phyloP scores from a whole-genome alignment of 192 early-diverging fungal species.

The Allomyces arbusculus region DNA sequence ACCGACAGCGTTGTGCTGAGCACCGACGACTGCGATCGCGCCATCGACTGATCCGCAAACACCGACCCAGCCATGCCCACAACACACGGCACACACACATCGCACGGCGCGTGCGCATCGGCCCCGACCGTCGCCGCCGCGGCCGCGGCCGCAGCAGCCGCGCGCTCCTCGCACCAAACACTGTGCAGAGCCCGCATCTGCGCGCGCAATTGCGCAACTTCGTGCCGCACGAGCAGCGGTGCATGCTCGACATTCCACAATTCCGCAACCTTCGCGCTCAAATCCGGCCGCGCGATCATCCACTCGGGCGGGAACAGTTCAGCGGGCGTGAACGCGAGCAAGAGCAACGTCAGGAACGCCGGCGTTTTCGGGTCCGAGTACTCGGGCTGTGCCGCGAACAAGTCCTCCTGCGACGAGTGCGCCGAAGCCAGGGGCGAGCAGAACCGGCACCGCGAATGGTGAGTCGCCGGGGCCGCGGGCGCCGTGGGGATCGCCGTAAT shows the following conservation, averaged over 20 bases:
- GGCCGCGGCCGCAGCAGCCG: too few species aligned
- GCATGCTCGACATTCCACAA: not conserved
- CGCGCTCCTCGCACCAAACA: too few species aligned
- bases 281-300: not conserved
- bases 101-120: too few species aligned
- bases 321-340: not conserved
- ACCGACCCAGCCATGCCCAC: too few species aligned
- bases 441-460: not conserved
- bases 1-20: too few species aligned
- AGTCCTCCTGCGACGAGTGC: not conserved
- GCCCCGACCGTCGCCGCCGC: too few species aligned
- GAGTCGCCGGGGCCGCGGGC: not conserved
- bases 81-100: too few species aligned
- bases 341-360: not conserved
- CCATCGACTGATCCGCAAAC: too few species aligned
- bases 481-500: too few species aligned
- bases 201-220: not conserved
- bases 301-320: not conserved
- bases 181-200: not conserved
- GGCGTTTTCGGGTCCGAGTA: not conserved
- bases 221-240: not conserved
- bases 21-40: too few species aligned
- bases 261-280: not conserved
- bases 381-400: too few species aligned
- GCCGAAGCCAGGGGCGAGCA: not conserved